Percentiles rank a stretch among this genome's conserved stretches.
phyloP scores from a whole-genome alignment of 148 eudicot species.

The Nyssa sinensis region DNA sequence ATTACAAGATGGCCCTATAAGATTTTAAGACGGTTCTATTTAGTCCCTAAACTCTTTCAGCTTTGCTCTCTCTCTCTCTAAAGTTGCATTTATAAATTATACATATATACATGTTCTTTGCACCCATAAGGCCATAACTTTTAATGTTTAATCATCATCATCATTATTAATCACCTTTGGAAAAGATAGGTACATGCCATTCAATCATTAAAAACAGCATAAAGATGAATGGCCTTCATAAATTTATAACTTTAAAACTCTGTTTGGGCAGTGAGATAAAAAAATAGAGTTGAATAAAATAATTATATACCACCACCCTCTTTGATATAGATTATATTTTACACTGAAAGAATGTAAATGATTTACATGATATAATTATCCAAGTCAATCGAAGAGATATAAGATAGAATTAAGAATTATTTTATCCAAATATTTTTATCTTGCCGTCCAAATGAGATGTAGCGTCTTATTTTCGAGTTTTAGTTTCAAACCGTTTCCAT shows the following conservation, averaged over 20 bases:
- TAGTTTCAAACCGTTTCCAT: neutral
- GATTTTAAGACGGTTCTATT: conserved; percentile 5
- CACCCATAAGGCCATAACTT: conserved; percentile 7
- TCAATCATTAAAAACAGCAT: neutral
- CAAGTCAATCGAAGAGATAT: too few species aligned
- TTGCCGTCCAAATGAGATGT: too few species aligned
- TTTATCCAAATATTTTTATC: too few species aligned
- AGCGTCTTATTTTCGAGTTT: neutral
- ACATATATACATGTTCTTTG: conserved; percentile 4
- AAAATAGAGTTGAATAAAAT: too few species aligned
- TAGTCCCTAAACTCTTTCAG: neutral
- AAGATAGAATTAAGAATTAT: too few species aligned
- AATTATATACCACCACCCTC: too few species aligned
- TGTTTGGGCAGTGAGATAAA: too few species aligned
- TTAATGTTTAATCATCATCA: neutral
- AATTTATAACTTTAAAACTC: neutral
- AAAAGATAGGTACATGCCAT: neutral
- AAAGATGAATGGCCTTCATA: neutral
- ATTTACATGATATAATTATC: too few species aligned
- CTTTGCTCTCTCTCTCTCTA: too few species aligned
- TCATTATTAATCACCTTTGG: neutral
- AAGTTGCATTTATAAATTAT: too few species aligned
- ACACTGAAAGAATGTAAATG: too few species aligned
- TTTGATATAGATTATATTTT: too few species aligned
- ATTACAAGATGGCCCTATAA: conserved; percentile 9